Percentiles rank a stretch among this genome's conserved stretches.
Conservation (phyloP, 164 flowering plant genomes). For the Vitis cinerea region DNA sequence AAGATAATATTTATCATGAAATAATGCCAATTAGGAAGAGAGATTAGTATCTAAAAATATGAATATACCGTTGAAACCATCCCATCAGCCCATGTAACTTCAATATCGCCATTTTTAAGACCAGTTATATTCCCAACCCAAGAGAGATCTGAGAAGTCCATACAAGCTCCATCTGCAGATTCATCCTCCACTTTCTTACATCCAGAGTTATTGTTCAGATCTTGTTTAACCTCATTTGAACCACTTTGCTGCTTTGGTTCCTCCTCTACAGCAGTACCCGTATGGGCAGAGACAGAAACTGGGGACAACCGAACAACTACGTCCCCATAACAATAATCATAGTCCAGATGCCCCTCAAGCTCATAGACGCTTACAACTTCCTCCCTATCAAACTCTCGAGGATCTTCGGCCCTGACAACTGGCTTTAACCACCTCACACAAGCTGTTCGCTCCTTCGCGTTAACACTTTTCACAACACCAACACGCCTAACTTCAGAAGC, state of each 20-base stretch:
- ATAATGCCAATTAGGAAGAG: not conserved
- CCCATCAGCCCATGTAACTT: slow-evolving; percentile 98
- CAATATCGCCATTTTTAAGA: slow-evolving; percentile 91
- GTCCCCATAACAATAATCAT: slow-evolving; percentile 97
- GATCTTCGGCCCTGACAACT: slow-evolving; percentile 81
- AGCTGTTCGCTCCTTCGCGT: slow-evolving; percentile 93
- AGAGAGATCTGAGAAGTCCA: slow-evolving; percentile 65
- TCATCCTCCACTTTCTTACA: slow-evolving; percentile 25
- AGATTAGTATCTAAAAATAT: not conserved
- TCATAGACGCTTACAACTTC: slow-evolving; percentile 97
- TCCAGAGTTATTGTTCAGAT: slow-evolving; percentile 21
- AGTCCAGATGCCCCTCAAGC: slow-evolving; percentile 94
- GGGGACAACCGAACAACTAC: slow-evolving; percentile 85
- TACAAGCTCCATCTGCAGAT: slow-evolving; percentile 27
- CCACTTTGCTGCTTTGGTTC: slow-evolving; percentile 22
- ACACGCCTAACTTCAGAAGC: slow-evolving; percentile 61
- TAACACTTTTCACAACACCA: slow-evolving; percentile 89
- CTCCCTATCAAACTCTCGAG: slow-evolving; percentile 83
- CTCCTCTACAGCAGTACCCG: slow-evolving; percentile 23
- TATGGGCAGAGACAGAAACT: slow-evolving; percentile 39
- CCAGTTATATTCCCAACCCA: slow-evolving; percentile 97
- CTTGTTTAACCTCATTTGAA: slow-evolving; percentile 22
- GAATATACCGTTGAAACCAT: slow-evolving; percentile 84
- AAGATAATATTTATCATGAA: not conserved
- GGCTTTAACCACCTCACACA: slow-evolving; percentile 88